Evolutionary conservation across 345 rosid species (phyloP).

Genomic region (Eucalyptus rudis): DNA sequence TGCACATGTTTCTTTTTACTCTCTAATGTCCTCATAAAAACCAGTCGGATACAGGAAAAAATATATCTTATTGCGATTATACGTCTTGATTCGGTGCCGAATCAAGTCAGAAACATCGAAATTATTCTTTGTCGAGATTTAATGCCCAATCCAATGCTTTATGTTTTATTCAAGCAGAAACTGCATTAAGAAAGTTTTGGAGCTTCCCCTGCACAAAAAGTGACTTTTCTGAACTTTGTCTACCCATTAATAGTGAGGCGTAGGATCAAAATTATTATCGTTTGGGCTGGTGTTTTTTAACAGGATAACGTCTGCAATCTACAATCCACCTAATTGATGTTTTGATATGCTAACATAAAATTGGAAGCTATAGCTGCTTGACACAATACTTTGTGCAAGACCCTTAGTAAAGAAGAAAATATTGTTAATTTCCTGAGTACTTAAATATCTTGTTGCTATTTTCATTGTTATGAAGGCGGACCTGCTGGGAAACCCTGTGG

Average conservation of each 20-base stretch:
- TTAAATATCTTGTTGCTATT: no score
- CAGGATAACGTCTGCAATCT: not conserved
- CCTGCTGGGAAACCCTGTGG: constrained; percentile 79
- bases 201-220: not conserved
- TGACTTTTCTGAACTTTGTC: not conserved
- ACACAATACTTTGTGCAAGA: not conserved
- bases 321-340: not conserved
- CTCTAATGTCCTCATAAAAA: not conserved
- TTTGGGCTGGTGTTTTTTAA: not conserved
- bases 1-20: not conserved
- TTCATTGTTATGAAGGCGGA: constrained; percentile 42
- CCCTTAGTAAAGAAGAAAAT: not conserved
- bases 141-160: not conserved
- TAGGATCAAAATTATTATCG: not conserved
- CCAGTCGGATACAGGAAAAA: not conserved
- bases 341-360: not conserved
- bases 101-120: not conserved
- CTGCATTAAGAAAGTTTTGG: not conserved
- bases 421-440: not conserved
- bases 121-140: not conserved
- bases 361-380: not conserved
- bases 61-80: not conserved
- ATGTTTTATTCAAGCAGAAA: not conserved
- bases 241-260: not conserved
- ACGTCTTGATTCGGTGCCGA: not conserved